Percentiles rank a stretch among this genome's conserved stretches.
phyloP scores from a whole-genome alignment of 441 rosid species.

The Jatropha multifida region DNA sequence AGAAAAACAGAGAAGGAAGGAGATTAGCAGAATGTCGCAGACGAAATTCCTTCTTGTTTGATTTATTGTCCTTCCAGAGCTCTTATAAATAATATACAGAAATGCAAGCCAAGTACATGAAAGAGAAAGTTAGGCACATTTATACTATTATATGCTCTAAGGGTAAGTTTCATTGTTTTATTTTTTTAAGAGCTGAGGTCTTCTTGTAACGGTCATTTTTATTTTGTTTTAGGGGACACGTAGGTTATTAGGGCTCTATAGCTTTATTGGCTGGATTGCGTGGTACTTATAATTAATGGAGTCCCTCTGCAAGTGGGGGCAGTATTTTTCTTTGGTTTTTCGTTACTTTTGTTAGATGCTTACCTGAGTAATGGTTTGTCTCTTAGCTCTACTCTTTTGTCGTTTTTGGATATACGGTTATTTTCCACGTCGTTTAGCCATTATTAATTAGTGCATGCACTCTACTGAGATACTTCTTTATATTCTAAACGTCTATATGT shows the following conservation, averaged over 20 bases:
- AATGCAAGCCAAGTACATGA: neutral
- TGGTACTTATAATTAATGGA: conserved; percentile 10
- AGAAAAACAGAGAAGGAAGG: conserved; percentile 5
- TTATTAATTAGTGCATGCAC: neutral
- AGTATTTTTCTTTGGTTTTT: conserved; percentile 24
- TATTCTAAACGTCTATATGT: too few species aligned
- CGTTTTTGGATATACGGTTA: neutral
- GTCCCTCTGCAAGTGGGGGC: conserved; percentile 2
- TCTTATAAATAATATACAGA: neutral
- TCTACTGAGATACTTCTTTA: neutral
- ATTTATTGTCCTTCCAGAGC: neutral
- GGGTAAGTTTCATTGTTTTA: neutral
- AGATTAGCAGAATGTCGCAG: conserved; percentile 5
- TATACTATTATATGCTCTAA: conserved; percentile 1
- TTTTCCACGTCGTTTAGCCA: too few species aligned
- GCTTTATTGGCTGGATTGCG: conserved; percentile 28
- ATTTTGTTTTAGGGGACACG: conserved; percentile 16
- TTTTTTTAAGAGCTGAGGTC: neutral
- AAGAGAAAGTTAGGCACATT: neutral
- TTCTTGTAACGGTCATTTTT: conserved; percentile 63
- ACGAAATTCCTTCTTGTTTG: neutral
- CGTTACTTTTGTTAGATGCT: conserved; percentile 14
- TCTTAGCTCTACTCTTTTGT: neutral
- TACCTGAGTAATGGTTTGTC: neutral
- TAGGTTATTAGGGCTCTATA: conserved; percentile 18